phyloP scores from a whole-genome alignment of 2,329 filamentous ascomycete species.

The Clarireedia sp. region DNA sequence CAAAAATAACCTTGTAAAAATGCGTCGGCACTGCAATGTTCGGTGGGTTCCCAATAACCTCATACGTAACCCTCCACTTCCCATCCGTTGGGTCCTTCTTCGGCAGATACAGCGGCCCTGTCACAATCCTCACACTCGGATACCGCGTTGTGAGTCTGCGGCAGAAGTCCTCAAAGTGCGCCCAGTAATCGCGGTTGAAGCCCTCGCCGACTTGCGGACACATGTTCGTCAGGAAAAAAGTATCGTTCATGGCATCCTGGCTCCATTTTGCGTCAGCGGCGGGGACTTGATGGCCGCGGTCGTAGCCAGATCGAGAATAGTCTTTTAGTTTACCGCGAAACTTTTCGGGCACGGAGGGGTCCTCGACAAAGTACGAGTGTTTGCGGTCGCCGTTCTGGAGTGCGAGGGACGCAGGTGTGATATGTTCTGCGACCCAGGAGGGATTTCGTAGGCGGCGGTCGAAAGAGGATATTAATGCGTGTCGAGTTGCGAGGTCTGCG shows the following conservation, averaged over 20 bases:
- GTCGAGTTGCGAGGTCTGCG: slow-evolving; percentile 68
- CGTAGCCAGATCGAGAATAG: slow-evolving; percentile 91
- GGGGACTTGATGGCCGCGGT: slow-evolving; percentile 93
- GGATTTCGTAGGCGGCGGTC: slow-evolving; percentile 89
- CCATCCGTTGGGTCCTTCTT: slow-evolving; percentile 72
- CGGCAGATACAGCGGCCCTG: slow-evolving; percentile 87
- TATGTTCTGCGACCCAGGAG: slow-evolving; percentile 92
- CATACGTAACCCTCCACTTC: slow-evolving; percentile 93
- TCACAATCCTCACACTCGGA: slow-evolving; percentile 83
- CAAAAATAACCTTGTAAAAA: slow-evolving; percentile 99
- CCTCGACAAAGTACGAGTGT: slow-evolving; percentile 76
- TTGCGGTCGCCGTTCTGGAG: slow-evolving; percentile 72
- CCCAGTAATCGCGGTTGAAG: slow-evolving; percentile 99
- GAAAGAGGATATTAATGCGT: slow-evolving; percentile 76
- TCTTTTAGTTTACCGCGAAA: slow-evolving; percentile 89
- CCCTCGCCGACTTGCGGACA: slow-evolving; percentile 96
- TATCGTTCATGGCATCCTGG: slow-evolving; percentile 89
- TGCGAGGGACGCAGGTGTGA: slow-evolving; percentile 78
- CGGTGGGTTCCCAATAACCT: slow-evolving; percentile 88
- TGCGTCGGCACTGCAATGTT: slow-evolving; percentile 95
- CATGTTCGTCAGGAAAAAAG: slow-evolving; percentile 93
- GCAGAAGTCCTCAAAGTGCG: slow-evolving; percentile 97
- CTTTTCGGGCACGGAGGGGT: slow-evolving; percentile 67
- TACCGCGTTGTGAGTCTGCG: slow-evolving; percentile 72
- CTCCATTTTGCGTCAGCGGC: slow-evolving; percentile 96